These are phyloP conservation scores for Melanogaster broomeanus DNA, from an alignment of 768 basidiomycete species.

Conservation along the genomic window DNA sequence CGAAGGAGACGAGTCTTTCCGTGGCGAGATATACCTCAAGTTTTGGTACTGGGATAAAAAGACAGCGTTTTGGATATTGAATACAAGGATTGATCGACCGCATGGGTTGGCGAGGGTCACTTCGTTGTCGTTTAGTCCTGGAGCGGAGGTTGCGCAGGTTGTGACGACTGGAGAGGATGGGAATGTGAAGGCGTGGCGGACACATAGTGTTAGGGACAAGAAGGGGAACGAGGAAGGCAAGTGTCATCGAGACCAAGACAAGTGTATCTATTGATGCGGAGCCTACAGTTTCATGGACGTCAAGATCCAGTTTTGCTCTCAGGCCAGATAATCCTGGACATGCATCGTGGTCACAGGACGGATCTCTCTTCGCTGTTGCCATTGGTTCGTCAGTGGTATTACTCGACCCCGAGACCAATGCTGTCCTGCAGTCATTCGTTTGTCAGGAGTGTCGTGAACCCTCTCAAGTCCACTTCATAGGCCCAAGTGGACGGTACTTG, in stretches of 20 bases:
- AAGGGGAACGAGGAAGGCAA: slow-evolving; percentile 54
- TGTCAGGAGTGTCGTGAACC: slow-evolving; percentile 52
- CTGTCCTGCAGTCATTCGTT: slow-evolving; percentile 59
- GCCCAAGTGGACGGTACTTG: slow-evolving; percentile 69
- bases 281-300: slow-evolving; percentile 64
- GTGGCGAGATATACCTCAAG: slow-evolving; percentile 78
- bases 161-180: slow-evolving; percentile 79
- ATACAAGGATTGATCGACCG: slow-evolving; percentile 87
- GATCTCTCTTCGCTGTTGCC: slow-evolving; percentile 78
- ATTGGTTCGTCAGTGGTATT: slow-evolving; percentile 68
- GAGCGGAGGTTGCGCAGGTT: slow-evolving; percentile 43
- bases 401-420: slow-evolving; percentile 69
- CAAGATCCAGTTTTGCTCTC: slow-evolving; percentile 70
- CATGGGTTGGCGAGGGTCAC: slow-evolving; percentile 70
- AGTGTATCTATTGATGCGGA: neutral
- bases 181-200: slow-evolving; percentile 79
- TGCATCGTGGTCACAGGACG: slow-evolving; percentile 81
- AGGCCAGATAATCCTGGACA: slow-evolving; percentile 67
- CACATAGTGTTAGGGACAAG: slow-evolving; percentile 48
- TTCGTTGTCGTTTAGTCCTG: slow-evolving; percentile 69
- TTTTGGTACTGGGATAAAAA: slow-evolving; percentile 85
- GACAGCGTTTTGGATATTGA: slow-evolving; percentile 66
- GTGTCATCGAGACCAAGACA: slow-evolving; percentile 13
- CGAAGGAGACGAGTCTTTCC: slow-evolving; percentile 64
- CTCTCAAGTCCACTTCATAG: slow-evolving; percentile 63